phyloP scores from a whole-genome alignment of 2,329 filamentous ascomycete genomes.

The Penicillium hordei region DNA sequence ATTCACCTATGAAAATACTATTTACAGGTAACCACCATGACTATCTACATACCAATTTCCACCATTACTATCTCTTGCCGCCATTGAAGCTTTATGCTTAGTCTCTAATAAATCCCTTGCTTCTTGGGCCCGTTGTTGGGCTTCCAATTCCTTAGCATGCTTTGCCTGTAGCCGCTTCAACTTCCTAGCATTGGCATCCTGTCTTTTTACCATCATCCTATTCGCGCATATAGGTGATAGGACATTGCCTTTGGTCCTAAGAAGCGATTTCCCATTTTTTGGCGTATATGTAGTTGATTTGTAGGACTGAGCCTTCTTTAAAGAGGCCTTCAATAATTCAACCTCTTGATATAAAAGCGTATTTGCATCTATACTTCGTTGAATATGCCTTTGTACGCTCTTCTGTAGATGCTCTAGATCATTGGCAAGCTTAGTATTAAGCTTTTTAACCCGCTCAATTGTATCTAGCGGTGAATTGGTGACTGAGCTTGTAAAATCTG shows the following conservation, averaged over 20 bases:
- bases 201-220: not conserved
- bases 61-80: too few relatives aligned
- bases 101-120: too few relatives aligned
- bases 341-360: not conserved
- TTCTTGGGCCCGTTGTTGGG: too few relatives aligned
- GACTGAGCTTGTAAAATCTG: too few relatives aligned
- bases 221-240: not conserved
- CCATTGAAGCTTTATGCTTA: too few relatives aligned
- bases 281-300: not conserved
- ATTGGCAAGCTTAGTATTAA: not conserved
- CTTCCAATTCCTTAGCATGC: too few relatives aligned
- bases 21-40: too few relatives aligned
- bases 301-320: not conserved
- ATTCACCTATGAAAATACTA: too few relatives aligned
- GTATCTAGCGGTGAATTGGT: too few relatives aligned
- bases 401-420: not conserved
- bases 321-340: not conserved
- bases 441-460: too few relatives aligned
- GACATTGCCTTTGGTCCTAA: not conserved
- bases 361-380: too few relatives aligned
- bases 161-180: not conserved
- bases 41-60: too few relatives aligned
- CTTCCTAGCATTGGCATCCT: not conserved
- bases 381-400: not conserved
- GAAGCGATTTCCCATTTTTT: not conserved